Evolutionary conservation across 176 grass and related monocot species (phyloP).

Genomic region (Aegilops sharonensis): DNA sequence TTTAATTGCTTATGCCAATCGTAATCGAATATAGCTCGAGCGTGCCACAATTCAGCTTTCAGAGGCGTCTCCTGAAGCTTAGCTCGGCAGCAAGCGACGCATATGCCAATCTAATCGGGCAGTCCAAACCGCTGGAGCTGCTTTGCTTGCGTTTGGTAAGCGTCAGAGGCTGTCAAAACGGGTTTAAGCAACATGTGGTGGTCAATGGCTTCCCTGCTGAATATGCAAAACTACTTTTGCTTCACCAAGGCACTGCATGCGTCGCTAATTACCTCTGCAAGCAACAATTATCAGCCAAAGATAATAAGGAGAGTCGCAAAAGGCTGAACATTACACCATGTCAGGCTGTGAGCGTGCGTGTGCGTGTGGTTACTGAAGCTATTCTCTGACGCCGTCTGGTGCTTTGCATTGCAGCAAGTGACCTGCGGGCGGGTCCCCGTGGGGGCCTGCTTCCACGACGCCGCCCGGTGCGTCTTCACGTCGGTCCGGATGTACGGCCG

Average conservation of each 20-base stretch:
- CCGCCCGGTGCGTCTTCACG: conserved; percentile 70
- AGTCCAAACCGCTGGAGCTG: conserved; percentile 1
- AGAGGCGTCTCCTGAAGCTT: neutral
- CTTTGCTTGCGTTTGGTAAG: conserved; percentile 37
- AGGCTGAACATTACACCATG: neutral
- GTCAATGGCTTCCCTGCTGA: conserved; percentile 34
- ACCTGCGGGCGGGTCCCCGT: conserved; percentile 71
- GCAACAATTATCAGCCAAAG: neutral
- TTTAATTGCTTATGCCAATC: neutral
- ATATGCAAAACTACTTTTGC: conserved; percentile 32
- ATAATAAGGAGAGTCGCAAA: neutral
- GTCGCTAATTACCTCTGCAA: neutral
- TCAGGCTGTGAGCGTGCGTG: too few relatives aligned
- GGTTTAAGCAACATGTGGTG: neutral
- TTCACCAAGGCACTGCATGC: conserved; percentile 9
- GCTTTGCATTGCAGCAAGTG: conserved; percentile 65
- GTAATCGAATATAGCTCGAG: neutral
- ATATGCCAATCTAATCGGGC: neutral
- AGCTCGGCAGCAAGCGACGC: neutral
- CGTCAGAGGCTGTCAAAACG: conserved; percentile 41
- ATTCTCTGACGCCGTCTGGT: neutral
- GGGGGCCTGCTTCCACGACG: conserved; percentile 53
- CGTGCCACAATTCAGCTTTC: neutral
- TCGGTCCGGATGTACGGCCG: conserved; percentile 54
- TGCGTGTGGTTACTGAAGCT: too few relatives aligned